These are phyloP conservation scores for Lentinula lateritia DNA, from an alignment of 768 basidiomycete species.

Conservation along the genomic window DNA sequence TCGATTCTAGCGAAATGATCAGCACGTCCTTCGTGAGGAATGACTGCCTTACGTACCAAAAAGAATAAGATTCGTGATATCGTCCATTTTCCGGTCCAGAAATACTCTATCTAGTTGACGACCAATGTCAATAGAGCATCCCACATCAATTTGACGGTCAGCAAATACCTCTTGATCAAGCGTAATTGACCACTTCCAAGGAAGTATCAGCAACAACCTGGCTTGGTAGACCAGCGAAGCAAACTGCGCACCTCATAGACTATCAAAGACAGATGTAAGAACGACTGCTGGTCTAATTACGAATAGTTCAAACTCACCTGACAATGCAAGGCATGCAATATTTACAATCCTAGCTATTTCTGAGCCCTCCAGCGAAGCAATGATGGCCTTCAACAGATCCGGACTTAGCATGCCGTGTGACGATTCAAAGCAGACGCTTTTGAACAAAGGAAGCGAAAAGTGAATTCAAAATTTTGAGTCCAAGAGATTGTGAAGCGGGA, in stretches of 20 bases:
- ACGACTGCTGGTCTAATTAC: too few species aligned
- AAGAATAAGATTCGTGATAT: slow-evolving; percentile 31
- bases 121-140: neutral
- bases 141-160: neutral
- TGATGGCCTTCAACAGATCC: neutral
- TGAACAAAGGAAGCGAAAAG: neutral
- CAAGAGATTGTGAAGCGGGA: neutral
- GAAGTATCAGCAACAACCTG: neutral
- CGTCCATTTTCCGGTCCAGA: slow-evolving; percentile 33
- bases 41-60: slow-evolving; percentile 18
- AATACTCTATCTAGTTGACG: slow-evolving; percentile 26
- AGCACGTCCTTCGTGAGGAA: neutral
- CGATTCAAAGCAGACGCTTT: neutral
- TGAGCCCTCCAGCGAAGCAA: slow-evolving; percentile 5
- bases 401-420: neutral
- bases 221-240: neutral
- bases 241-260: neutral
- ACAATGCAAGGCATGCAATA: slow-evolving; percentile 6
- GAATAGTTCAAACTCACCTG: neutral
- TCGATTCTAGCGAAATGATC: slow-evolving; percentile 21
- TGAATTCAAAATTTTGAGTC: neutral
- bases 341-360: slow-evolving; percentile 2
- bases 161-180: slow-evolving; percentile 30
- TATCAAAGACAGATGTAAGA: neutral
- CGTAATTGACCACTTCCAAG: slow-evolving; percentile 22